Evolutionary conservation across 176 grass and related monocot genomes (phyloP).

Genomic region (Oryza meridionalis): DNA sequence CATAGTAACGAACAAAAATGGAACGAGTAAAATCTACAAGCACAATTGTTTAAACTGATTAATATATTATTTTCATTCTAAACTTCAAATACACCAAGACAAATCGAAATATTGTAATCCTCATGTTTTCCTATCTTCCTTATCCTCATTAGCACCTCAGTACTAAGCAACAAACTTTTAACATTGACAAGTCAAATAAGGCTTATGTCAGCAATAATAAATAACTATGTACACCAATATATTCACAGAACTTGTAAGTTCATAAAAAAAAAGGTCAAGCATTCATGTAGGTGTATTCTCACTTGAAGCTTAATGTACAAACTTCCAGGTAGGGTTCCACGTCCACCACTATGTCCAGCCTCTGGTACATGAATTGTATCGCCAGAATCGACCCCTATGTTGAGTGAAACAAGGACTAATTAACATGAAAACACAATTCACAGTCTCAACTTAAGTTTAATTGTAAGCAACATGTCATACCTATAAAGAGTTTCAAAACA

Average conservation of each 20-base stretch:
- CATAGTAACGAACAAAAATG: neutral
- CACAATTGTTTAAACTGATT: constrained; percentile 8
- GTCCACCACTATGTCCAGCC: constrained; percentile 81
- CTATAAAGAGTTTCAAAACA: constrained; percentile 21
- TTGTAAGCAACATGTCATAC: constrained; percentile 4
- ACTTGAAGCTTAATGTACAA: constrained; percentile 87
- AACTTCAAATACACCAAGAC: neutral
- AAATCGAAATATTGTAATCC: neutral
- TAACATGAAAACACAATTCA: constrained; percentile 8
- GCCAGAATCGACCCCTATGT: constrained; percentile 80
- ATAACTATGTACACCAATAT: neutral
- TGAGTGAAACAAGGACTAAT: constrained; percentile 39
- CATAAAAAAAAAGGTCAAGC: neutral
- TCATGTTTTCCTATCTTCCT: neutral
- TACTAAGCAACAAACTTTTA: neutral
- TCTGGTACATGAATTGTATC: constrained; percentile 79
- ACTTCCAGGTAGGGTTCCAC: constrained; percentile 69
- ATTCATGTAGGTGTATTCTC: constrained; percentile 29
- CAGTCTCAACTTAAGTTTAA: constrained; percentile 11
- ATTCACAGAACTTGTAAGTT: constrained; percentile 31
- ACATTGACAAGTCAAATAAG: constrained; percentile 19
- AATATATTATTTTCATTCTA: neutral
- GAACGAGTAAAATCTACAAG: constrained; percentile 4
- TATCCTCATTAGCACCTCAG: neutral
- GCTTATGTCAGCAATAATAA: neutral